Evolutionary conservation across 1,284 basidiomycete species (phyloP), one percentile per base, ranked within the genome.

Genomic region (Papiliotrema fonsecae): DNA sequence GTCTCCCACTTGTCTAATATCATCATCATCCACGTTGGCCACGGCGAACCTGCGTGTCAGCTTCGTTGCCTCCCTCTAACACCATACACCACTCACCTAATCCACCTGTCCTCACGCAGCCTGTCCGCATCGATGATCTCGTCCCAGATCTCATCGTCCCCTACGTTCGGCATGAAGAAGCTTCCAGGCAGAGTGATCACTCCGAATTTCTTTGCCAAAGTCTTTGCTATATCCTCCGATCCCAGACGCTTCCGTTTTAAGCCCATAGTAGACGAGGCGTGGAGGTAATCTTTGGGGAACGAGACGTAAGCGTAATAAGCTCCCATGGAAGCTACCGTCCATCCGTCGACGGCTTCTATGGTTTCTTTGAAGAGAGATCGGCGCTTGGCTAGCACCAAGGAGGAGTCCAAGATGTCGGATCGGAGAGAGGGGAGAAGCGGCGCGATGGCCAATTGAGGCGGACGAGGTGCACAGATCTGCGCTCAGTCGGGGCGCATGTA

Each of bases 261-360:
- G 6, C 82, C 85, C 24, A 88, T 71, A 24, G 77, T 73, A 16
- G 80, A 77, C 18, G 72, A 69, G 6, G 77, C 62, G 2, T 72
- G 70, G 9, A 56, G 44, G 64, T 83, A 89, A 0, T 49, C 56
- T 6, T 25, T 30, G 0, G 87, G 87, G 60, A 88, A 86, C 43
- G 76, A 73, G 47, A 88, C 84, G 61, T 86, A 88, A 2, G 85
- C 84, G 57, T 82, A 89, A 68, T 83, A 88, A 0, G 81, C 86
- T 2, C 86, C 86, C 37, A 81, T 80, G 1, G 81, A 78, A 4
- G 80, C 80, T 34, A 87, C 76, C n/a, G 60, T 70, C 86, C 86
- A 88, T 2, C 72, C 69, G 36, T 6, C 79, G 75, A 56, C 85
- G 58, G 19, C 47, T 45, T 52, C 58, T 55, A 65, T 74, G 3